Evolutionary conservation across 2,329 filamentous ascomycete species (phyloP).

Genomic region (Penicillium psychrosexuale): DNA sequence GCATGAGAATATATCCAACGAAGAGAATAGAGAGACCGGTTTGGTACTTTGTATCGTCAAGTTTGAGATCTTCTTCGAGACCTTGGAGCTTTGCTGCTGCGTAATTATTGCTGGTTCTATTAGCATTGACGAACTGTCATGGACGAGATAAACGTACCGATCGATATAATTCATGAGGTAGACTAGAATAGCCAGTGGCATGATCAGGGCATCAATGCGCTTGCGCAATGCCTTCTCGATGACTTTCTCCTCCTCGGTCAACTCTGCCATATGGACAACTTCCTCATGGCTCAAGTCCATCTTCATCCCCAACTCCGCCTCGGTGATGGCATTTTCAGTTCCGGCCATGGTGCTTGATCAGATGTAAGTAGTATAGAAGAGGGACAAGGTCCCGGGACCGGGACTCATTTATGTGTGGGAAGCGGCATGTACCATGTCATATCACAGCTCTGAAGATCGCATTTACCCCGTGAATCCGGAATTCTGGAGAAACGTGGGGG

Average conservation of each 20-base stretch:
- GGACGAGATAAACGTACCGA: conserved; percentile 25
- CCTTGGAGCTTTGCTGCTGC: conserved; percentile 46
- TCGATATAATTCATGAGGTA: conserved; percentile 46
- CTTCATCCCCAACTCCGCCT: conserved; percentile 20
- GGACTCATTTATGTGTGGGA: conserved; percentile 3
- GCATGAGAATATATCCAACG: conserved; percentile 46
- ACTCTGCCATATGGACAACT: conserved; percentile 15
- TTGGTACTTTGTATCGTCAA: conserved; percentile 39
- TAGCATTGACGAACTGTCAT: not conserved
- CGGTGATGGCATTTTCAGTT: conserved; percentile 12
- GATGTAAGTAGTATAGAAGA: not conserved
- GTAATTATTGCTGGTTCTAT: conserved; percentile 44
- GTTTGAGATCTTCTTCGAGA: conserved; percentile 37
- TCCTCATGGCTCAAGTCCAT: conserved; percentile 22
- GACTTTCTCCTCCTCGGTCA: conserved; percentile 33
- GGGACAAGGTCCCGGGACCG: not conserved
- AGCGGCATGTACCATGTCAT: not conserved
- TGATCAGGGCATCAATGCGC: conserved; percentile 39
- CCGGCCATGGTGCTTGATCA: conserved; percentile 7
- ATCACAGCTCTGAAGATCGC: not conserved
- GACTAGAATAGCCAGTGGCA: conserved; percentile 41
- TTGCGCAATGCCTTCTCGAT: conserved; percentile 38
- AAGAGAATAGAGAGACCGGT: conserved; percentile 46
- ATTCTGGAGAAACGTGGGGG: conserved; percentile 9
- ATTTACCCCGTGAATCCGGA: conserved; percentile 9